Base-by-base conservation (phyloP, 352 stramenopile species). In the Halophytophthora batemanensis region DNA sequence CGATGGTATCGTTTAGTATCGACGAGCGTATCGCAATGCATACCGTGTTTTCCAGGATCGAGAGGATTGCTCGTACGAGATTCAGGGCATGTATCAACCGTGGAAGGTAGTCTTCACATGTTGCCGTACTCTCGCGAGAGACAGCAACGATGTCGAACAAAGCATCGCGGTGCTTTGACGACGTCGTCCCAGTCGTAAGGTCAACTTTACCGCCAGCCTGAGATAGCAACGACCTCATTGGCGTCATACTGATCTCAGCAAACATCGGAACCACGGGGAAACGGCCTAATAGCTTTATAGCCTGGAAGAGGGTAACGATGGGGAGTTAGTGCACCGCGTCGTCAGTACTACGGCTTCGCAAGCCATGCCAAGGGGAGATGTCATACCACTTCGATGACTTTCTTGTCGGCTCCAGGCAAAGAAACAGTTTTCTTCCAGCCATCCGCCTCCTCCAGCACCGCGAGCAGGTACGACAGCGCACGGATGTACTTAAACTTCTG, bases 401-500 rank as follows among this genome's bases (percentile, higher is more conserved):
- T 82, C 55, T 73, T 78, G 42, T 85, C 76, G 15, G 55, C 51
- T 28, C 64, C 64, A 23, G 55, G 45, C 19, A 77, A 60, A 6
- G 51, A 54, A 21, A 50, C 64, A 8, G 54, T 59, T 43, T 66
- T 77, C 34, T 17, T 60, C 50, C 56, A 59, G 14, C 18, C 22
- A 50, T 50, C 51, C 6, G 53, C 64, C 34, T 69, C 66, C 22
- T 83, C 64, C 7, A 88, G 63, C n/a, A 88, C 58, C 0, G 59
- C 55, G 22, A 80, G 56, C 6, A 88, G 36, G 41, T 66, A 75
- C 12, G 74, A 75, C 2, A 84, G 41, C 15, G 77, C 51, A 1
- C 74, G 69, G 41, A 88, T 69, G 42, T 59, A 82, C 50, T 77
- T 78, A 51, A 88, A 86, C 22, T 58, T 64, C 6, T 67, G 54